Base-by-base conservation (phyloP, 306 rosid genomes). In the Pachyrhizus erosus region DNA sequence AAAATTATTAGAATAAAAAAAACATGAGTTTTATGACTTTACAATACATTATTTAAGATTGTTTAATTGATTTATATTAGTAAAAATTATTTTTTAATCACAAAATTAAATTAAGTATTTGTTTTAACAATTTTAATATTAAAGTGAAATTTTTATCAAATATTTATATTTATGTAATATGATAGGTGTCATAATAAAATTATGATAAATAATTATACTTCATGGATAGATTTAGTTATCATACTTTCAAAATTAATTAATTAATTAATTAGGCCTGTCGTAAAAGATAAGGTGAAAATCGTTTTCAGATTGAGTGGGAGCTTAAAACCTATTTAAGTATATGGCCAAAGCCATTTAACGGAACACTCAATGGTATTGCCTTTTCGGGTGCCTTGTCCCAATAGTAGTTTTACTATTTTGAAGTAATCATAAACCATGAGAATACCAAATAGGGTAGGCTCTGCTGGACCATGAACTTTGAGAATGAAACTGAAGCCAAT, bases 281-380 rank as follows among this genome's bases (percentile, higher is more conserved):
- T 29, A 65, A 68, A 76, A 23, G 29, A 42, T 65, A 70, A 34
- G 79, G 79, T 34, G 76, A 61, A 69, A 83, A 61, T 71, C 39
- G 49, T 72, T 71, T 71, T 78, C 75, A 61, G 20, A 34, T 37
- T 60, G 86, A 40, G 52, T 21, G 0, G 15, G 69, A 77, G 73
- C 74, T 48, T 67, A 29, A 69, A 75, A 39, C 46, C 49, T 3
- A 26, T 29, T 18, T 20, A 58, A 37, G 60, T 26, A 65, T 70
- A 8, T 12, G 61, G 37, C 85, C 67, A 75, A 21, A 75, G 14
- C 76, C 85, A 83, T 61, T 57, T 62, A 45, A 54, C 45, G 57
- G 60, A 80, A 82, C 24, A 83, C 46, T 84, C 37, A 46, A 21
- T 70, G 13, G 11, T 68, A 60, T 81, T 82, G 82, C 69, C 78